Percentiles rank a stretch among this genome's conserved stretches.
Conservation (phyloP, 1,284 basidiomycete species). For the Crucibulum parvulum region DNA sequence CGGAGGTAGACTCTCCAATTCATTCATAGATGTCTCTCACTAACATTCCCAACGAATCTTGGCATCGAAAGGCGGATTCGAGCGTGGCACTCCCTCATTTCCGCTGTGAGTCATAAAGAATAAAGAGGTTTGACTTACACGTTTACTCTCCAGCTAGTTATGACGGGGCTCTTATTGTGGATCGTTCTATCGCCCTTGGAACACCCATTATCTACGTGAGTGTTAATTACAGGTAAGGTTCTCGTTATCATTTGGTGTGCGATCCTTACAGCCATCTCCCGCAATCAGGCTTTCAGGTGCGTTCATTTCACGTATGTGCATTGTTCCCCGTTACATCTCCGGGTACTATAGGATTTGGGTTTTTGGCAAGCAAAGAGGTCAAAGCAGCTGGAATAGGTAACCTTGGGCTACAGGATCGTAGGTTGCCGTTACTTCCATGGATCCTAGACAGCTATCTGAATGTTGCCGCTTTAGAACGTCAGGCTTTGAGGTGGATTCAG, state of each 20-base stretch:
- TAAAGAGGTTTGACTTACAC: constrained; percentile 12
- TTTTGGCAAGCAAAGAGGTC: constrained; percentile 52
- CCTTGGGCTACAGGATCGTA: constrained; percentile 58
- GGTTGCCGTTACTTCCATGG: constrained; percentile 16
- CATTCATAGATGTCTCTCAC: background rate
- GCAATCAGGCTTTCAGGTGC: constrained; percentile 5
- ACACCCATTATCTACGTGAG: constrained; percentile 60
- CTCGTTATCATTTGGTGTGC: background rate
- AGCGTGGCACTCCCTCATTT: constrained; percentile 39
- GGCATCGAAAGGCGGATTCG: constrained; percentile 45
- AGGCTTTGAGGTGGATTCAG: constrained; percentile 70
- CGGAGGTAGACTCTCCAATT: constrained; percentile 45
- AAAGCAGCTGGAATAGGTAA: constrained; percentile 55
- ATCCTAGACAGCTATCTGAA: background rate
- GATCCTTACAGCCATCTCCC: too few relatives aligned
- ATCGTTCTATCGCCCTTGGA: constrained; percentile 51
- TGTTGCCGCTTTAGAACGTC: constrained; percentile 43
- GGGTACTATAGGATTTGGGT: constrained; percentile 39
- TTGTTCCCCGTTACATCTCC: background rate
- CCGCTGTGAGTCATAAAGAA: background rate
- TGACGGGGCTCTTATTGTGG: constrained; percentile 51
- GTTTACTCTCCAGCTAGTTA: constrained; percentile 36
- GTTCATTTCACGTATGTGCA: background rate
- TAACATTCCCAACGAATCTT: background rate
- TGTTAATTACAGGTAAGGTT: constrained; percentile 56